Evolutionary conservation across 2,329 filamentous ascomycete genomes (phyloP).

Genomic region (Phialemonium atrogriseum): DNA sequence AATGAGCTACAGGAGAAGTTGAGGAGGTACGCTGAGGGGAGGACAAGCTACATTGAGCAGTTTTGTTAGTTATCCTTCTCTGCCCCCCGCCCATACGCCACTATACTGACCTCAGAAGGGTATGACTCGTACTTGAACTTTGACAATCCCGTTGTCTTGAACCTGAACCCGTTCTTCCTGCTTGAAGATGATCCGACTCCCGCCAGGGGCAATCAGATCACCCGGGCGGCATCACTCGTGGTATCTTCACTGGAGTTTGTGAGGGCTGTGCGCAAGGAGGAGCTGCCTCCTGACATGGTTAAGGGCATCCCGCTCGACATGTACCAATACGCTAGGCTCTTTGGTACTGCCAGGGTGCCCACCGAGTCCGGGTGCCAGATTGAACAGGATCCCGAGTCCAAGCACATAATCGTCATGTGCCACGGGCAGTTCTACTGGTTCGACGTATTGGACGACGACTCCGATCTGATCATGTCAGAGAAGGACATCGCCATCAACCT

Average conservation of each 20-base stretch:
- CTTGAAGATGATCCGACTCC: constrained; percentile 96
- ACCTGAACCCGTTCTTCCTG: constrained; percentile 95
- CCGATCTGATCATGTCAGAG: constrained; percentile 94
- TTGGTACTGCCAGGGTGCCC: constrained; percentile 88
- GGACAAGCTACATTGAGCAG: constrained; percentile 96
- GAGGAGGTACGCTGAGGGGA: constrained; percentile 81
- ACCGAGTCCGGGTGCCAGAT: constrained; percentile 95
- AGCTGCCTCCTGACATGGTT: constrained; percentile 80
- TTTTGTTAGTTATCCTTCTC: constrained; percentile 65
- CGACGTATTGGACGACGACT: constrained; percentile 89
- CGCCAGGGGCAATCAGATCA: constrained; percentile 93
- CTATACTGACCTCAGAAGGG: constrained; percentile 47
- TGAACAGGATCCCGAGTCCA: constrained; percentile 85
- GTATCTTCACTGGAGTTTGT: constrained; percentile 89
- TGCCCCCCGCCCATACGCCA: too few species aligned
- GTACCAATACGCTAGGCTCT: constrained; percentile 95
- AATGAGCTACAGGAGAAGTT: constrained; percentile 80
- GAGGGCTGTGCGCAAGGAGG: constrained; percentile 83
- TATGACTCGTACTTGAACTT: constrained; percentile 98
- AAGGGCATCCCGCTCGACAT: constrained; percentile 85
- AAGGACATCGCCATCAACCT: constrained; percentile 88
- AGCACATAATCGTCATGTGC: constrained; percentile 87
- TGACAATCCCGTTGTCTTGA: constrained; percentile 94
- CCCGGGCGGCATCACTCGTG: constrained; percentile 82
- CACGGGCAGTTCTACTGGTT: constrained; percentile 99